Base-by-base conservation (phyloP, 495 filamentous ascomycete species). In the Rhizodiscina lignyota region DNA sequence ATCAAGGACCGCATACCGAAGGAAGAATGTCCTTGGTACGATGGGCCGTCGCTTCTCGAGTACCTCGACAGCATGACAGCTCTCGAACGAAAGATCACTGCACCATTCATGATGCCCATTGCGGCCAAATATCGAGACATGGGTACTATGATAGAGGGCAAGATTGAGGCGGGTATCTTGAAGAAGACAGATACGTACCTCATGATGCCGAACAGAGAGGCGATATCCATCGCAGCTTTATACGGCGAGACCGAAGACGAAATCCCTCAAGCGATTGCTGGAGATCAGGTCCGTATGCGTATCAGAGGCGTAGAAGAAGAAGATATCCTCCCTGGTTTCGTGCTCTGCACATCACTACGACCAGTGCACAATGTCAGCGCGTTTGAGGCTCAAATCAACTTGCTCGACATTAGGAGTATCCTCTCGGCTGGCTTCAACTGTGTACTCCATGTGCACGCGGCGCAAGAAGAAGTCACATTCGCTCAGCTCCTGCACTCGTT, bases 91-190 rank as follows among this genome's bases (percentile, higher is more conserved):
- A 99, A 94, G 60, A 62, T 93, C 56, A 94, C 93, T 45, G 89
- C 89, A 8, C 89, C 89, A 10, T 96, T 99, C 68, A 94, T 96
- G 91, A 94, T 96, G 89, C 82, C 91, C 4, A 70, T 99, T 48
- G 79, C 77, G 34, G 80, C 78, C 52, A 99, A 96, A 56, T 96
- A 96, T 63, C 73, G 77, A 46, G 87, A 96, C 57, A 82, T 99
- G 79, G 89, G 89, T 50, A 96, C 89, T 43, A 85, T 96, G 66
- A 70, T 91, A 15, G 91, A 99, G 60, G 89, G 89, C 36, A 94
- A 93, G 61, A 80, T 99, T 47, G 91, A 99, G 58, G 74, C 84
- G 10, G 89, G 89, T 47, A 74, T 86, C 19, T 62, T 92, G 61
- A 84, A 81, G 66, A 96, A 94, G 64, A 80, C 76, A 32, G 67